phyloP scores from a whole-genome alignment of 108 stramenopile genomes.

The Cylindrotheca fusiformis region DNA sequence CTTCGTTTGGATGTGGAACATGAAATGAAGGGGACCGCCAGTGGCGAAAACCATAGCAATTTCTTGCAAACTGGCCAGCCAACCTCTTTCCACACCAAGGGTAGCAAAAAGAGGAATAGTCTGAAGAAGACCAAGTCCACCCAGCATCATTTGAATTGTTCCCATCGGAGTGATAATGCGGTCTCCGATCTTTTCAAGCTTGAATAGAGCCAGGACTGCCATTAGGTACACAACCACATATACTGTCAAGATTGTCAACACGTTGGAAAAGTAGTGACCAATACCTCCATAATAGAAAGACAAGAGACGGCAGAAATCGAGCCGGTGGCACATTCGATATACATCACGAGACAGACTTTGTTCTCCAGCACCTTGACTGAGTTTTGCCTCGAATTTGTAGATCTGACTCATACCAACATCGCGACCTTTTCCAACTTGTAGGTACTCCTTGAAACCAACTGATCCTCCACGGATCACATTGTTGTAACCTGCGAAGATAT shows the following conservation, averaged over 20 bases:
- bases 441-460: conserved; percentile 95
- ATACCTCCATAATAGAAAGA: conserved; percentile 98
- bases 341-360: conserved; percentile 97
- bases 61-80: conserved; percentile 83
- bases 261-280: conserved; percentile 96
- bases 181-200: conserved; percentile 91
- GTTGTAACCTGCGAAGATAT: conserved; percentile 99
- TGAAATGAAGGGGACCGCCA: conserved; percentile 97
- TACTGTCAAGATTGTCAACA: conserved; percentile 92
- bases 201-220: conserved; percentile 87
- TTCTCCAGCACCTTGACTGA: conserved; percentile 97
- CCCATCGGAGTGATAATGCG: conserved; percentile 93
- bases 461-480: conserved; percentile 91
- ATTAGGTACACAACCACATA: conserved; percentile 93
- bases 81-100: conserved; percentile 94
- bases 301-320: conserved; percentile 96
- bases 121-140: conserved; percentile 91
- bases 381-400: conserved; percentile 99
- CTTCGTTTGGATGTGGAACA: conserved; percentile 99
- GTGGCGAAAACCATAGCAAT: conserved; percentile 91
- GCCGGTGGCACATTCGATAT: conserved; percentile 88
- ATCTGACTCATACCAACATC: conserved; percentile 99
- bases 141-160: conserved; percentile 91
- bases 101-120: conserved; percentile 97
- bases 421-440: conserved; percentile 97